phyloP scores from a whole-genome alignment of 306 rosid genomes.

The Lathyrus sativus region DNA sequence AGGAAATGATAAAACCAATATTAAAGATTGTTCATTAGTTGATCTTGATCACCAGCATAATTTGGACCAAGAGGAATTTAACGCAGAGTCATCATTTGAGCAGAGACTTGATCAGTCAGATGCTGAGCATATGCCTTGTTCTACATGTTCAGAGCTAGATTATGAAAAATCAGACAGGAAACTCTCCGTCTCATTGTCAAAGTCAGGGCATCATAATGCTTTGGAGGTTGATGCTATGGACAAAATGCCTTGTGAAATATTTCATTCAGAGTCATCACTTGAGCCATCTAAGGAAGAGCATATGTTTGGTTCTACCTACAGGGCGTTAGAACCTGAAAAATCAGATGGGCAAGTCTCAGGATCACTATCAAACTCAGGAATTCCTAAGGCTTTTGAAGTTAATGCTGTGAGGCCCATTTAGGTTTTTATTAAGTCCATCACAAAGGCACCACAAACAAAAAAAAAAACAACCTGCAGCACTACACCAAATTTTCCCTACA shows the following conservation, averaged over 20 bases:
- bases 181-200: constrained; percentile 47
- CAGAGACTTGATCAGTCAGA: constrained; percentile 30
- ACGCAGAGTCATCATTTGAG: constrained; percentile 24
- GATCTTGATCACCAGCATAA: constrained; percentile 48
- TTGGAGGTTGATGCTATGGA: constrained; percentile 49
- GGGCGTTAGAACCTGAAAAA: constrained; percentile 37
- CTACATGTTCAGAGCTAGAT: constrained; percentile 23
- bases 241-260: constrained; percentile 35
- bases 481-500: too few species aligned
- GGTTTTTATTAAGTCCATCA: too few species aligned
- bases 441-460: too few species aligned
- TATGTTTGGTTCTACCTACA: constrained; percentile 18
- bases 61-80: constrained; percentile 51
- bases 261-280: constrained; percentile 32
- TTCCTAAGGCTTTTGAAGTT: constrained; percentile 48
- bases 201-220: constrained; percentile 47
- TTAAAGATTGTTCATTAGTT: constrained; percentile 54
- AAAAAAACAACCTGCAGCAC: too few species aligned
- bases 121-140: constrained; percentile 30
- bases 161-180: constrained; percentile 62
- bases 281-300: constrained; percentile 37
- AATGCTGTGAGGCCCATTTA: constrained; percentile 39
- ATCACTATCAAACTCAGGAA: constrained; percentile 48
- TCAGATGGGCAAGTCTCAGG: constrained; percentile 59
- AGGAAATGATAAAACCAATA: constrained; percentile 31